Percentiles rank a stretch among this genome's conserved stretches.
phyloP scores from a whole-genome alignment of 768 basidiomycete species.

The Rhizopogon vesiculosus region DNA sequence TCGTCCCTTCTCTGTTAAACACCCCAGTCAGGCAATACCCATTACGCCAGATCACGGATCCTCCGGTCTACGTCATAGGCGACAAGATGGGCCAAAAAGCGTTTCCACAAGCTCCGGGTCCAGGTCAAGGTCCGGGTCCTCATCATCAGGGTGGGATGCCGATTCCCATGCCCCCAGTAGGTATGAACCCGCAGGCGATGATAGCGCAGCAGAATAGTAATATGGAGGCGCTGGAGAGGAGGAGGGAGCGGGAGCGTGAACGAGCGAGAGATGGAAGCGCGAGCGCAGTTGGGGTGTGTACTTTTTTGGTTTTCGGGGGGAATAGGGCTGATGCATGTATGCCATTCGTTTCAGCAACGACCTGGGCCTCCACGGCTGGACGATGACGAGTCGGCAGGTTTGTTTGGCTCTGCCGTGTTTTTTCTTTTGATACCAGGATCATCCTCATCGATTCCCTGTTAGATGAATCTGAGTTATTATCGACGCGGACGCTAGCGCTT shows the following conservation, averaged over 20 bases:
- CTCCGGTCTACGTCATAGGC: constrained; percentile 64
- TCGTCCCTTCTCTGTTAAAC: constrained; percentile 51
- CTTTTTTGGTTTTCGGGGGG: too few species aligned
- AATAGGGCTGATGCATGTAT: too few species aligned
- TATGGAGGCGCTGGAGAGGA: constrained; percentile 69
- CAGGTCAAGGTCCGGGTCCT: constrained; percentile 25
- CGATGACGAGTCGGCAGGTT: constrained; percentile 70
- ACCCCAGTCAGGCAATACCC: constrained; percentile 71
- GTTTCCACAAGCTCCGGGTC: constrained; percentile 16
- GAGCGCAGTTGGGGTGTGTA: constrained; percentile 32
- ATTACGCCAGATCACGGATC: constrained; percentile 60
- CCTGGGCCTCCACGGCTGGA: constrained; percentile 30
- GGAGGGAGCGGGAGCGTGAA: constrained; percentile 59
- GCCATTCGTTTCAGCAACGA: constrained; percentile 17
- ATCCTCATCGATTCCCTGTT: background rate
- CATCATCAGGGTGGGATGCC: constrained; percentile 19
- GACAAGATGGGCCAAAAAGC: constrained; percentile 72
- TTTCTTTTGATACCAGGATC: background rate
- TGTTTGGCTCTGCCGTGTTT: constrained; percentile 24
- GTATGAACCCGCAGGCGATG: constrained; percentile 50
- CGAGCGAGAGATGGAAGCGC: constrained; percentile 43
- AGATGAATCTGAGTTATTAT: constrained; percentile 70
- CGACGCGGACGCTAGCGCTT: constrained; percentile 66
- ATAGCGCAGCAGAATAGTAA: constrained; percentile 67
- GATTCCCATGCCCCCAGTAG: constrained; percentile 11